These are phyloP conservation scores for Jasminum sambac DNA, from an alignment of 257 asterid species.

Conservation along the genomic window DNA sequence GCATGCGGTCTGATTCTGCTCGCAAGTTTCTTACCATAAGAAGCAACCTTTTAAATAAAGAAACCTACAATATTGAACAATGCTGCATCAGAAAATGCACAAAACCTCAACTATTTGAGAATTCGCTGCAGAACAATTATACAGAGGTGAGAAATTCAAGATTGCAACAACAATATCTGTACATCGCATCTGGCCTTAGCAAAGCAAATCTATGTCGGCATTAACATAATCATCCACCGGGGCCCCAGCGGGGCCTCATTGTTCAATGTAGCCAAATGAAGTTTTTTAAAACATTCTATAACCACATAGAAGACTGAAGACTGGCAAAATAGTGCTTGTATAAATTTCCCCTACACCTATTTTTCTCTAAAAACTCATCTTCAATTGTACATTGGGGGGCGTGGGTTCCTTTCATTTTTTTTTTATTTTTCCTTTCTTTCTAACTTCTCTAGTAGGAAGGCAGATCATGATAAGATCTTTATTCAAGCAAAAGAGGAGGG, in stretches of 20 bases:
- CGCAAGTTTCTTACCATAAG: conserved; percentile 91
- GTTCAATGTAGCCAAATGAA: too few relatives aligned
- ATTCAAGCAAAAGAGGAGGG: not conserved
- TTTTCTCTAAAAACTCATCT: too few relatives aligned
- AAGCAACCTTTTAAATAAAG: conserved; percentile 81
- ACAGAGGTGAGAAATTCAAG: not conserved
- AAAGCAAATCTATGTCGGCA: not conserved
- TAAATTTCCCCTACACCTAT: too few relatives aligned
- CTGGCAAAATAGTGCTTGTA: too few relatives aligned
- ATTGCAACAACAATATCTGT: conserved; percentile 13
- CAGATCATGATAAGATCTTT: not conserved
- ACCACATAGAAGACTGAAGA: too few relatives aligned
- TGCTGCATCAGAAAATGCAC: conserved; percentile 15
- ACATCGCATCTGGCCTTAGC: conserved; percentile 2
- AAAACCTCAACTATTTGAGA: conserved; percentile 5
- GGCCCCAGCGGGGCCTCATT: too few relatives aligned
- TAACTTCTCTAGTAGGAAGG: not conserved
- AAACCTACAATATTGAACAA: conserved; percentile 54
- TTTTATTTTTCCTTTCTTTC: too few relatives aligned
- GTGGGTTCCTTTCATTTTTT: too few relatives aligned
- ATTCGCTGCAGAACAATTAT: conserved; percentile 8
- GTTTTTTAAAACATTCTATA: too few relatives aligned
- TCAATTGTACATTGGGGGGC: too few relatives aligned
- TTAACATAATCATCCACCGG: not conserved
- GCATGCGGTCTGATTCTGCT: conserved; percentile 95